These are phyloP conservation scores for Acacia melanoxylon DNA, from an alignment of 306 rosid genomes.

Conservation along the genomic window DNA sequence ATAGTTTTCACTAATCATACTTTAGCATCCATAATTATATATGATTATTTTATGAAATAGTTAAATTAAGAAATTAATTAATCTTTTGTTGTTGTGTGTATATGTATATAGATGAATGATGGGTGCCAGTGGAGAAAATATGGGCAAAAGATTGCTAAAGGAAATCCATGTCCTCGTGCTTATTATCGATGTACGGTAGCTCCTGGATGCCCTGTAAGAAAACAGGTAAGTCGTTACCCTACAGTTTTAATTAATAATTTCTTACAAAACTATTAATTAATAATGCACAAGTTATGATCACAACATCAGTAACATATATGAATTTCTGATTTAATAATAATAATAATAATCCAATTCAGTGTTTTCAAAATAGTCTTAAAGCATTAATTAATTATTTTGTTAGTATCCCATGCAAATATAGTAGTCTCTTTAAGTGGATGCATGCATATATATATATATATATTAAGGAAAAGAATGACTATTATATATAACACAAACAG, in stretches of 20 bases:
- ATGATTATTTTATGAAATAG: neutral
- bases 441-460: too few relatives aligned
- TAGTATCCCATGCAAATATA: too few relatives aligned
- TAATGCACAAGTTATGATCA: neutral
- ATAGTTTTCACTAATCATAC: too few relatives aligned
- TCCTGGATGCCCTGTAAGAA: conserved; percentile 86
- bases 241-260: neutral
- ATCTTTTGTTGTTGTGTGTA: neutral
- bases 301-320: neutral
- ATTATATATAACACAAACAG: too few relatives aligned
- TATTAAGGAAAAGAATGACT: too few relatives aligned
- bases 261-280: neutral
- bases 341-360: too few relatives aligned
- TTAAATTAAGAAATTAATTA: neutral
- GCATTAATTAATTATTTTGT: too few relatives aligned
- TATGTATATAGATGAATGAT: conserved; percentile 66
- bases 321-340: too few relatives aligned
- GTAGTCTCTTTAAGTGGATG: too few relatives aligned
- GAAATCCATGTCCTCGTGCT: conserved; percentile 96
- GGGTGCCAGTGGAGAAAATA: conserved; percentile 99
- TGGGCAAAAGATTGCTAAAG: conserved; percentile 92
- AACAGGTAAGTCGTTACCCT: conserved; percentile 56
- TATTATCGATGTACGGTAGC: conserved; percentile 94
- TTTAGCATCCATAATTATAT: neutral
- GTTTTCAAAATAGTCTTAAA: too few relatives aligned